Evolutionary conservation across 495 filamentous ascomycete species (phyloP), one percentile per base, ranked within the genome.

Genomic region (Friedmanniomyces endolithicus): DNA sequence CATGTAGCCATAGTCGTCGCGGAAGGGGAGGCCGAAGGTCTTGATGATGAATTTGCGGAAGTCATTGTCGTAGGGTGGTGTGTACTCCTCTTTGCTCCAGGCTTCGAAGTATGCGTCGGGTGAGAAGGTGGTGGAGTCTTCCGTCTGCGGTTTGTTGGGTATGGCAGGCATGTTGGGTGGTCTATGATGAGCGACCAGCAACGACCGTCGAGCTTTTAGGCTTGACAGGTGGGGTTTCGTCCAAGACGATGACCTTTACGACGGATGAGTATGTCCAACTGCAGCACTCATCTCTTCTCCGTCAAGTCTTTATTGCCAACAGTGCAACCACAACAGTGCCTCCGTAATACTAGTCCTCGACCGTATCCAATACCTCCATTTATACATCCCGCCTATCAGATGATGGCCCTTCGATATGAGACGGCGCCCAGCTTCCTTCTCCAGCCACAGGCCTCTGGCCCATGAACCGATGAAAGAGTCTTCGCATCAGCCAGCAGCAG

Each of bases 1-100:
- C 52, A 76, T 73, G 66, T 84, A 85, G 34, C 75, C 69, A 63
- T 81, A 83, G 39, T 56, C 57, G 59, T 83, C 79, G 31, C 68
- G 56, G 14, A 63, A 49, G 2, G 68, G 62, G 1, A 84, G 65
- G 7, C 63, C 56, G 65, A 85, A 83, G 35, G 74, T 73, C n/a
- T 65, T 53, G 47, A 67, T 55, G 48, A 82, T 75, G 52, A 75
- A 75, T 43, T 65, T 59, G 25, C 65, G 64, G 48, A 82, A 67
- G 63, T 77, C 70, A 53, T 78, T 66, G 22, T 68, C 56, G 11
- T 69, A 60, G 19, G 65, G 63, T 16, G 64, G 55, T 20, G 40
- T 23, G 27, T 34, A 49, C 17, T 60, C 44, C 33, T 58, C 50
- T 9, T 59, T 54, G 29, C 11, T 52, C 72, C 72, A 74, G 8